phyloP scores from a whole-genome alignment of 257 asterid genomes.

The Solanum pimpinellifolium region DNA sequence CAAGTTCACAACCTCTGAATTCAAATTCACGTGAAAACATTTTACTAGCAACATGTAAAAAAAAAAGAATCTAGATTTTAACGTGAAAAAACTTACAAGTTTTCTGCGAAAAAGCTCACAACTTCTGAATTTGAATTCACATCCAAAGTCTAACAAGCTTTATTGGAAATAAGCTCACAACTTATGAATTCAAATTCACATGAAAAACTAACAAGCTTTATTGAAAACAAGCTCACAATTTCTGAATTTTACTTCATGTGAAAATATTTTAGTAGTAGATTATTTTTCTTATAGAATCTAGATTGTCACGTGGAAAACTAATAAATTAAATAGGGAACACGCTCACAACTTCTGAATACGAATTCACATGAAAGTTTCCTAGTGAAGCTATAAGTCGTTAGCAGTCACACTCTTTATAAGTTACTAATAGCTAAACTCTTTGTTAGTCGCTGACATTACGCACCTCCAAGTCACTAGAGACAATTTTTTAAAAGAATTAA shows the following conservation, averaged over 20 bases:
- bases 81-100: neutral
- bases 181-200: neutral
- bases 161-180: too few species aligned
- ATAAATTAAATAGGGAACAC: neutral
- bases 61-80: neutral
- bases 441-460: neutral
- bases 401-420: neutral
- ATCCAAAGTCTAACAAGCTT: neutral
- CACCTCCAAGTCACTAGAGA: neutral
- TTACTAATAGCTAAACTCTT: neutral
- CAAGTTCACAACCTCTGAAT: neutral
- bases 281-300: neutral
- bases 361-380: neutral
- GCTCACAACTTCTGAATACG: neutral
- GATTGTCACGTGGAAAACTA: neutral
- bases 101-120: neutral
- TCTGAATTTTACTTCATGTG: neutral
- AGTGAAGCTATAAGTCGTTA: neutral
- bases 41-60: neutral
- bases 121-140: too few species aligned
- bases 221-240: neutral
- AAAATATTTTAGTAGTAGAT: neutral
- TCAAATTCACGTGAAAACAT: neutral
- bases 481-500: too few species aligned
- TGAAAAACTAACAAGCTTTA: neutral